phyloP scores from a whole-genome alignment of 2,329 filamentous ascomycete species.

The Ambrosiella beaveri region DNA sequence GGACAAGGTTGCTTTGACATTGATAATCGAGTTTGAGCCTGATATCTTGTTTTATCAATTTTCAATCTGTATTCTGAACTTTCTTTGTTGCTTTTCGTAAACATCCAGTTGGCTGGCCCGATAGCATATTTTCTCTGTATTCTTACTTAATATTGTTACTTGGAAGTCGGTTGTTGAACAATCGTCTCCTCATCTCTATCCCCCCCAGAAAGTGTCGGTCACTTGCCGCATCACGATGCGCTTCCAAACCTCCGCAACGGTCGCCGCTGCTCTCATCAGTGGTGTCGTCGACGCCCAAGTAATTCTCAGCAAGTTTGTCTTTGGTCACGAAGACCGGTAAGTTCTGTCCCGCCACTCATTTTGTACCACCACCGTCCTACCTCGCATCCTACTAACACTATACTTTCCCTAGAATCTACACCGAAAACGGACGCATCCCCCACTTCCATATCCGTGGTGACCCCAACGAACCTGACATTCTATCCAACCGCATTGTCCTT shows the following conservation, averaged over 20 bases:
- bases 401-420: conserved; percentile 39
- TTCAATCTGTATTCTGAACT: not conserved
- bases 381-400: not conserved
- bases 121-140: not conserved
- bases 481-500: conserved; percentile 83
- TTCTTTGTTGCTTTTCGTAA: not conserved
- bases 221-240: conserved; percentile 9
- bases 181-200: not conserved
- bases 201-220: not conserved
- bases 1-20: not conserved
- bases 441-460: conserved; percentile 38
- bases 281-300: conserved; percentile 42
- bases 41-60: not conserved
- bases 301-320: conserved; percentile 57
- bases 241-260: conserved; percentile 10
- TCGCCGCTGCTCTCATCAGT: conserved; percentile 10
- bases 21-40: not conserved
- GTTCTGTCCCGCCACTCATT: conserved; percentile 9
- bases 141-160: not conserved
- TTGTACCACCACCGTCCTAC: conserved; percentile 4
- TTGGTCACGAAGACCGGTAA: conserved; percentile 52
- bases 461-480: conserved; percentile 39
- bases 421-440: conserved; percentile 33
- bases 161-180: not conserved
- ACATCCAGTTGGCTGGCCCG: not conserved